Conservation (phyloP, 352 stramenopile genomes). For the Globisporangium orthogonon region DNA sequence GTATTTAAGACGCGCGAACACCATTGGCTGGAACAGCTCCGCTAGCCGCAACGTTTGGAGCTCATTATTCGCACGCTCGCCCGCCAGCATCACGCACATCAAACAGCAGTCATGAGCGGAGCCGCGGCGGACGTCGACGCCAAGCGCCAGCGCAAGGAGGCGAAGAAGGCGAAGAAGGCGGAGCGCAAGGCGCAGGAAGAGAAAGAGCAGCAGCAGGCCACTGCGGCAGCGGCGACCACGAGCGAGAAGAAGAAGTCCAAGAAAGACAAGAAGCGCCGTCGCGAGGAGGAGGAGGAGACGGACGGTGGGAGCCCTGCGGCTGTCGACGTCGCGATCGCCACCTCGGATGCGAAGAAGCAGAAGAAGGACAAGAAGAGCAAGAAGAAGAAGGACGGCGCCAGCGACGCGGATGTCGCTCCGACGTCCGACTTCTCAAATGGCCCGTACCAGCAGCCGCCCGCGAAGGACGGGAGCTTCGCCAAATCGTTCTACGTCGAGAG, state of each 20-base stretch:
- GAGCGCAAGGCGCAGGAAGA: constrained; percentile 40
- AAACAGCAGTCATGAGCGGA: constrained; percentile 5
- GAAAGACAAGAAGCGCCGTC: constrained; percentile 35
- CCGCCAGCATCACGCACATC: background rate
- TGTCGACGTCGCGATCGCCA: background rate
- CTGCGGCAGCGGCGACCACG: constrained; percentile 1
- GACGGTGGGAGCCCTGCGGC: background rate
- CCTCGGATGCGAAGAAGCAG: constrained; percentile 13
- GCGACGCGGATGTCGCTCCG: constrained; percentile 9
- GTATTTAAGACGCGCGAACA: background rate
- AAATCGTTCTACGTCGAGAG: constrained; percentile 85
- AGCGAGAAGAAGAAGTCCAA: constrained; percentile 26
- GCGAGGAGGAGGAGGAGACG: constrained; percentile 22
- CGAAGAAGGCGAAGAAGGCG: constrained; percentile 31
- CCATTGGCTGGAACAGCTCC: background rate
- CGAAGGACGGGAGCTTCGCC: constrained; percentile 66
- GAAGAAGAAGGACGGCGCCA: constrained; percentile 20
- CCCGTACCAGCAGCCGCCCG: constrained; percentile 63
- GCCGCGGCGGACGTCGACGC: constrained; percentile 14
- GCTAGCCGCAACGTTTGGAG: background rate
- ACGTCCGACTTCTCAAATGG: constrained; percentile 60
- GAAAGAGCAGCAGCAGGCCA: constrained; percentile 10
- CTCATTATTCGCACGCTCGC: background rate
- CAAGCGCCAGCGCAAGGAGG: constrained; percentile 26
- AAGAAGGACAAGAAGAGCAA: constrained; percentile 63